These are phyloP conservation scores for Gillenia trifoliata DNA, from an alignment of 306 rosid species.

Conservation along the genomic window DNA sequence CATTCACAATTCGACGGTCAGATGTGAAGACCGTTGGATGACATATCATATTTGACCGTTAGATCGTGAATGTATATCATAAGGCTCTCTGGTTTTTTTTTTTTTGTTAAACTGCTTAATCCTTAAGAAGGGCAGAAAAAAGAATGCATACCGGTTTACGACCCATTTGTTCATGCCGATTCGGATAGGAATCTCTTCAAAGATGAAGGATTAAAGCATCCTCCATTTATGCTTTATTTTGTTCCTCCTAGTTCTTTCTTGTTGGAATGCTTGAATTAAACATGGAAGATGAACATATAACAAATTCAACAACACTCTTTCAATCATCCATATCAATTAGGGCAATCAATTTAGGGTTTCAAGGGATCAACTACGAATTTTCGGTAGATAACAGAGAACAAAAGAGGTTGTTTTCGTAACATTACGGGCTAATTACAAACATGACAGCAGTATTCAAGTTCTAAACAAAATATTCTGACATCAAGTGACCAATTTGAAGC, in stretches of 20 bases:
- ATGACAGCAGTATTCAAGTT: background rate
- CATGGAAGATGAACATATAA: background rate
- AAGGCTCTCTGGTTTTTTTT: background rate
- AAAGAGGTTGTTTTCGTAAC: background rate
- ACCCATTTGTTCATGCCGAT: too few relatives aligned
- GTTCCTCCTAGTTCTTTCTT: background rate
- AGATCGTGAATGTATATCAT: too few relatives aligned
- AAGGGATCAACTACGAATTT: background rate
- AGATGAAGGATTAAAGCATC: background rate
- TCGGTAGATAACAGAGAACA: background rate
- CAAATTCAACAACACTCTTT: background rate
- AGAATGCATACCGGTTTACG: too few relatives aligned
- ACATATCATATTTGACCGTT: too few relatives aligned
- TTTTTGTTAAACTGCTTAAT: background rate
- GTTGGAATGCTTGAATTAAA: background rate
- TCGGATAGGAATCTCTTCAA: background rate
- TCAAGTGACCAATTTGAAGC: constrained; percentile 17
- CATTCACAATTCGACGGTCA: too few relatives aligned
- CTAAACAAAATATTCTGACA: constrained; percentile 22
- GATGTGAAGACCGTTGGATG: too few relatives aligned
- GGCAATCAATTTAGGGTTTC: background rate
- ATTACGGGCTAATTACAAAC: background rate
- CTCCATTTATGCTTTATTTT: background rate
- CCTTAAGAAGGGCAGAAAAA: background rate
- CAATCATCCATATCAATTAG: background rate